Evolutionary conservation across 2,329 filamentous ascomycete species (phyloP).

Genomic region (Alternaria conjuncta): DNA sequence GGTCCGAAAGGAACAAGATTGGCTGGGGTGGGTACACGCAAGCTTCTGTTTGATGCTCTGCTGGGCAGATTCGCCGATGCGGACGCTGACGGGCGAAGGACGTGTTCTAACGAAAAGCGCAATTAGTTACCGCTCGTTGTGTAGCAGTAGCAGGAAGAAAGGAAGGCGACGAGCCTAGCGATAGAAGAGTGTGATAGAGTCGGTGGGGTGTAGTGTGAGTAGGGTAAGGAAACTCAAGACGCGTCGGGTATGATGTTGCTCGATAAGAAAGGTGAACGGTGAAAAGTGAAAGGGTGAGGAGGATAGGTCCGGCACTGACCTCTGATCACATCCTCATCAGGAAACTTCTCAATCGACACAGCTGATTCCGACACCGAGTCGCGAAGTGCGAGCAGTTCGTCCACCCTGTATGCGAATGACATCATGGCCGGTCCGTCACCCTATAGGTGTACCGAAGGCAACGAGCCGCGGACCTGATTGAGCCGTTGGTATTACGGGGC

Average conservation of each 20-base stretch:
- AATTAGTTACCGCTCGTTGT: constrained; percentile 9
- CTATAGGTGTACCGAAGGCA: constrained; percentile 8
- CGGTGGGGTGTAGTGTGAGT: neutral
- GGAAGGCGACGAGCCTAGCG: neutral
- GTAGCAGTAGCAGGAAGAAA: neutral
- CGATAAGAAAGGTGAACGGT: constrained; percentile 11
- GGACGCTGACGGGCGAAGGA: constrained; percentile 50
- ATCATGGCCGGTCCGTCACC: constrained; percentile 24
- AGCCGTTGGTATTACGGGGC: constrained; percentile 6
- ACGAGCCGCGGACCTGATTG: constrained; percentile 11
- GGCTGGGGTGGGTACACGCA: constrained; percentile 28
- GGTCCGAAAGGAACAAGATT: constrained; percentile 20
- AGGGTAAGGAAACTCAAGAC: neutral
- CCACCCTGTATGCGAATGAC: constrained; percentile 49
- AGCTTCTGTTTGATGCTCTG: constrained; percentile 31
- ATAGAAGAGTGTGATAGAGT: neutral
- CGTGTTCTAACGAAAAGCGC: constrained; percentile 42
- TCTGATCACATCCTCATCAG: constrained; percentile 52
- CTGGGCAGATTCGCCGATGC: constrained; percentile 43
- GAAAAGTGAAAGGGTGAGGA: constrained; percentile 20
- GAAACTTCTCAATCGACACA: constrained; percentile 51
- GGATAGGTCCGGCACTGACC: constrained; percentile 35
- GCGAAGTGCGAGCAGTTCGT: constrained; percentile 50
- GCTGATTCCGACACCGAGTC: constrained; percentile 52
- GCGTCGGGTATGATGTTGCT: neutral